Evolutionary conservation across 1,284 basidiomycete species (phyloP).

Genomic region (Cryptococcus sp.): DNA sequence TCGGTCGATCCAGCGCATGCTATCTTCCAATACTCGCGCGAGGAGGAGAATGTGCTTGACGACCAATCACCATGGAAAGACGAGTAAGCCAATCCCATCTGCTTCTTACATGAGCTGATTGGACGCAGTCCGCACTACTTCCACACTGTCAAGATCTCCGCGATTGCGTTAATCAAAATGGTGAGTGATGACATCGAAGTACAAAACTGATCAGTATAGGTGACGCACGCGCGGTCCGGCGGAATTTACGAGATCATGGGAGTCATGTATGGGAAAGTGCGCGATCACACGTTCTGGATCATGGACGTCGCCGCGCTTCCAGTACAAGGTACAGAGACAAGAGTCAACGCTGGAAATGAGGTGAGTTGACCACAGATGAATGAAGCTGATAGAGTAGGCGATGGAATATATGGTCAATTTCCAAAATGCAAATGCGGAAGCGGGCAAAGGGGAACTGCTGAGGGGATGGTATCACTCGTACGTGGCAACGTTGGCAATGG

Average conservation of each 20-base stretch:
- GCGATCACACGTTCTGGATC: slow-evolving; percentile 81
- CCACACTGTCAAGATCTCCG: slow-evolving; percentile 90
- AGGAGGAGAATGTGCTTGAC: slow-evolving; percentile 70
- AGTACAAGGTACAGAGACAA: slow-evolving; percentile 98
- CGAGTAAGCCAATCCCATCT: slow-evolving; percentile 62
- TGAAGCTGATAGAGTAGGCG: slow-evolving; percentile 54
- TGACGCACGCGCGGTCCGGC: slow-evolving; percentile 95
- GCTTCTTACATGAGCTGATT: neutral
- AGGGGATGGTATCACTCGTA: slow-evolving; percentile 98
- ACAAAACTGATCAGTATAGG: slow-evolving; percentile 57
- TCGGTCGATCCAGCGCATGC: slow-evolving; percentile 60
- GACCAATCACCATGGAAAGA: slow-evolving; percentile 78
- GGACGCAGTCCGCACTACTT: slow-evolving; percentile 79
- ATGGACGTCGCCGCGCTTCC: slow-evolving; percentile 97
- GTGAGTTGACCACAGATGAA: slow-evolving; percentile 17
- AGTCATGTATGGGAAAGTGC: slow-evolving; percentile 95
- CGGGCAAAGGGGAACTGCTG: slow-evolving; percentile 78
- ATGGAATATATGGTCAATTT: slow-evolving; percentile 99
- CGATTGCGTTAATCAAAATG: slow-evolving; percentile 97
- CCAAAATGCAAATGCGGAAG: slow-evolving; percentile 73
- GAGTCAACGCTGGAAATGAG: slow-evolving; percentile 94
- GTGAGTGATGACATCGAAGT: slow-evolving; percentile 54
- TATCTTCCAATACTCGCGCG: slow-evolving; percentile 76
- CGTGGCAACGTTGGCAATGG: slow-evolving; percentile 7
- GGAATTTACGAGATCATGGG: slow-evolving; percentile 99